phyloP scores from a whole-genome alignment of 768 basidiomycete genomes.

The Zangia roseola region DNA sequence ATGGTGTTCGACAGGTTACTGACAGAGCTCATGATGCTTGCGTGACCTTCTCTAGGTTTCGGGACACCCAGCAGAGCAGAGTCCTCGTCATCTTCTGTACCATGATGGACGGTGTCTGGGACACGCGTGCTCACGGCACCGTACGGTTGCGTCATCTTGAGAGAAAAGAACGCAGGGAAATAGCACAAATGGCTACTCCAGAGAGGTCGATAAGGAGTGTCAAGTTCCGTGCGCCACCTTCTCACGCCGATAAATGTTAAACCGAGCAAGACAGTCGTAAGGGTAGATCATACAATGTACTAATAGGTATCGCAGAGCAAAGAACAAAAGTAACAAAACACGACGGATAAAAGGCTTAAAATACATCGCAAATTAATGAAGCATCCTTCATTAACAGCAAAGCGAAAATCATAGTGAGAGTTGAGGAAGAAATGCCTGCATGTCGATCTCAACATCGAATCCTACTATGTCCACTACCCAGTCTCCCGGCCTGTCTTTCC shows the following conservation, averaged over 20 bases:
- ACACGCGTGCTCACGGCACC: constrained; percentile 49
- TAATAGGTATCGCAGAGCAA: constrained; percentile 4
- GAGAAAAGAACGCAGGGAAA: not conserved
- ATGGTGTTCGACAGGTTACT: constrained; percentile 89
- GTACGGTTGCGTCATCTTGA: constrained; percentile 71
- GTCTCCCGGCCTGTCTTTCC: constrained; percentile 30
- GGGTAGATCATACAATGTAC: too few relatives aligned
- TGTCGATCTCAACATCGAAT: constrained; percentile 24
- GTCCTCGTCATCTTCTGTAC: constrained; percentile 42
- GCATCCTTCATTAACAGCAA: constrained; percentile 14
- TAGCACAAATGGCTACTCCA: not conserved
- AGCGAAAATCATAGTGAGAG: constrained; percentile 3
- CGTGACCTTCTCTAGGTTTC: constrained; percentile 58
- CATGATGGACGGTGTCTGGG: constrained; percentile 10
- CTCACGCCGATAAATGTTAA: too few relatives aligned
- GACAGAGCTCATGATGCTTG: constrained; percentile 63
- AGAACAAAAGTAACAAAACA: constrained; percentile 7
- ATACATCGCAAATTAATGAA: constrained; percentile 17
- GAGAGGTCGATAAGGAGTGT: not conserved
- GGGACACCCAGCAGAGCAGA: constrained; percentile 53
- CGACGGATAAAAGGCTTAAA: constrained; percentile 7
- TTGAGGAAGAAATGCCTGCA: not conserved
- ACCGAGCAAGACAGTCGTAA: too few relatives aligned
- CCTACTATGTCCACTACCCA: constrained; percentile 32
- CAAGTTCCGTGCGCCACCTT: too few relatives aligned